Base-by-base conservation (phyloP, 305 asterid genomes). In the Rubia tinctorum region DNA sequence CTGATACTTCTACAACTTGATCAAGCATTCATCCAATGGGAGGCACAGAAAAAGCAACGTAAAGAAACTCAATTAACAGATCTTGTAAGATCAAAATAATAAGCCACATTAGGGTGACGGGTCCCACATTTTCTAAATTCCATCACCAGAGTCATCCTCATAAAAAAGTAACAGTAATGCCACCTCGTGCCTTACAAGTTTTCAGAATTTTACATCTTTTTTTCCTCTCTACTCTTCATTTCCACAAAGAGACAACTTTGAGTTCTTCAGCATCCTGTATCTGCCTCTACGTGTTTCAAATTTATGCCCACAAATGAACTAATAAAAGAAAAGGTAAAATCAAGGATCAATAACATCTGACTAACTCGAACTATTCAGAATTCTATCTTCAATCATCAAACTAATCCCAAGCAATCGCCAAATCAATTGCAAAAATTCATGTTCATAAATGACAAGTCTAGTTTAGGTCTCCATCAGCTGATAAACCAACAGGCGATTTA, bases 41-140 rank as follows among this genome's bases (percentile, higher is more conserved):
- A 68, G 20, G 11, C 12, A 45, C 40, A 68, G 0, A 22, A 61
- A 45, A 45, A 45, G 12, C 14, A 45, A 30, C 2, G 45, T 23
- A 53, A 64, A 64, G 43, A 49, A 64, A 3, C 43, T 30, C 45
- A 64, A 14, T 62, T 53, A 27, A n/a, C 47, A 51, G 55, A 58
- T 22, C 11, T 2, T 71, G 39, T 17, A 56, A 6, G 18, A 64
- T 51, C 6, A n/a, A 34, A 62, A 47, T 49, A 4, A 25, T 37
- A 53, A 10, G 22, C 43, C 15, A 20, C 11, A n/a, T 8, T 53
- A 64, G 15, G 18, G 30, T 15, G 8, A 22, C 2, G 27, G 20
- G 37, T 72, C 76, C 17, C 55, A 40, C 20, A 11, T 68, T 27
- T 27, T 44, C 61, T 61, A 62, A 6, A 13, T 73, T 62, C 43